Evolutionary conservation across 768 basidiomycete genomes (phyloP).

Genomic region (Hygrophoropsis aurantiaca): DNA sequence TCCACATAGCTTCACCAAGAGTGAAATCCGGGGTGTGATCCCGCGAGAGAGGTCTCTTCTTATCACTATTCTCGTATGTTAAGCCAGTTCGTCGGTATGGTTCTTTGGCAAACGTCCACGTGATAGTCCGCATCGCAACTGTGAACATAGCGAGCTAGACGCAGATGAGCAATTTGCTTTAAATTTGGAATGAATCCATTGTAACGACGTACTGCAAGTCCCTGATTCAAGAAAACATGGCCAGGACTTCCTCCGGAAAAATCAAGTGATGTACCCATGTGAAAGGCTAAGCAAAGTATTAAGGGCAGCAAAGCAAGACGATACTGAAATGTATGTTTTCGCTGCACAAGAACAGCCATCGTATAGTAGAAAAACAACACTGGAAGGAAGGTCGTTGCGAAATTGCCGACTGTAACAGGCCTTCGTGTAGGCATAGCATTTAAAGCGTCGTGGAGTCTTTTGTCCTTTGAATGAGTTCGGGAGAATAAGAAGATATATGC

Average conservation of each 20-base stretch:
- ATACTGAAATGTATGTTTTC: slow-evolving; percentile 41
- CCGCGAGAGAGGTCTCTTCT: no score
- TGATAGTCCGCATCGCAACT: slow-evolving; percentile 20
- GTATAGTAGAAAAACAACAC: slow-evolving; percentile 45
- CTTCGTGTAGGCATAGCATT: no score
- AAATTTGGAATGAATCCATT: not conserved
- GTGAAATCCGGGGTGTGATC: no score
- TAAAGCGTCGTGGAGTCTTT: no score
- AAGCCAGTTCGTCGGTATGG: slow-evolving; percentile 10
- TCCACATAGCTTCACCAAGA: slow-evolving; percentile 16
- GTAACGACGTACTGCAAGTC: slow-evolving; percentile 15
- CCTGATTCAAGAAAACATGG: slow-evolving; percentile 19
- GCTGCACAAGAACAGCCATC: slow-evolving; percentile 53
- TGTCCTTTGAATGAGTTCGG: no score
- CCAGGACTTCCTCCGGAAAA: slow-evolving; percentile 15
- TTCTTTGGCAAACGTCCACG: slow-evolving; percentile 16
- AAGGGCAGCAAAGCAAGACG: slow-evolving; percentile 50
- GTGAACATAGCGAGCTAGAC: slow-evolving; percentile 22
- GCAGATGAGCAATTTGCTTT: slow-evolving; percentile 1
- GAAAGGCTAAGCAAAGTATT: slow-evolving; percentile 43
- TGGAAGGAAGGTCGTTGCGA: slow-evolving; percentile 38
- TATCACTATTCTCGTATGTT: not conserved
- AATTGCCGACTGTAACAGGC: slow-evolving; percentile 25
- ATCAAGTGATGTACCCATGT: slow-evolving; percentile 32
- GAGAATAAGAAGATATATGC: slow-evolving; percentile 16